A percentile compares a stretch with the other conserved stretches of the same genome.
Evolutionary conservation across 2,329 filamentous ascomycete genomes (phyloP).

Genomic region (Beauveria sp.): DNA sequence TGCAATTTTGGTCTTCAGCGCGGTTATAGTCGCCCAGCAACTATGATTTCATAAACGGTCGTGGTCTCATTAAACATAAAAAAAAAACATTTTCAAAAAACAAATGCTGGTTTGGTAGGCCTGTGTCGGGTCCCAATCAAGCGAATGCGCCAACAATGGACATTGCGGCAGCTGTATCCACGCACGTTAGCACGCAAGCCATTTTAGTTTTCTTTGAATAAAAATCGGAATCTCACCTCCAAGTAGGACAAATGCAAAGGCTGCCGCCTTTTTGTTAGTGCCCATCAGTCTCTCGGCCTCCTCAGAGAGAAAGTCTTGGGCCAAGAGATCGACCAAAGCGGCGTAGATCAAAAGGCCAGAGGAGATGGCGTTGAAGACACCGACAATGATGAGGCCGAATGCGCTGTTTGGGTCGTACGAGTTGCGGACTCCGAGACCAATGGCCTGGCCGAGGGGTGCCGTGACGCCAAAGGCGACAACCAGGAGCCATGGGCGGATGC

Average conservation of each 20-base stretch:
- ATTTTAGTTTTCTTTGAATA: too few species aligned
- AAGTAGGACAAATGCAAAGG: constrained; percentile 43
- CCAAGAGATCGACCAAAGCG: constrained; percentile 54
- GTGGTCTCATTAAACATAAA: not conserved
- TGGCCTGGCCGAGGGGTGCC: constrained; percentile 57
- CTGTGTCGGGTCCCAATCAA: constrained; percentile 14
- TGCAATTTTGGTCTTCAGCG: not conserved
- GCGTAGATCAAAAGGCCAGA: constrained; percentile 55
- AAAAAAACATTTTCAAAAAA: not conserved
- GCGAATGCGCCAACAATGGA: constrained; percentile 40
- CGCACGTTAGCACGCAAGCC: not conserved
- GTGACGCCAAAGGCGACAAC: constrained; percentile 57
- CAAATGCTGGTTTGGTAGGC: not conserved
- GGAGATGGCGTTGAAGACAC: constrained; percentile 59
- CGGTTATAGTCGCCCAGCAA: not conserved
- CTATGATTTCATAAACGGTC: not conserved
- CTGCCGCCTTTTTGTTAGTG: constrained; percentile 44
- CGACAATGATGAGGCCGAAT: constrained; percentile 56
- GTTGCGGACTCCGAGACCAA: constrained; percentile 49
- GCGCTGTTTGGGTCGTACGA: constrained; percentile 56
- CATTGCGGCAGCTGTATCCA: constrained; percentile 35
- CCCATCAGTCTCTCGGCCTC: constrained; percentile 43
- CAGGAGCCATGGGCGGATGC: constrained; percentile 52
- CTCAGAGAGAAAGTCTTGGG: constrained; percentile 58
- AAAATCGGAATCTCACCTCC: constrained; percentile 34